Evolutionary conservation across 2,329 filamentous ascomycete species (phyloP), one percentile per base, ranked within the genome.

Genomic region (Zasmidium cellare): DNA sequence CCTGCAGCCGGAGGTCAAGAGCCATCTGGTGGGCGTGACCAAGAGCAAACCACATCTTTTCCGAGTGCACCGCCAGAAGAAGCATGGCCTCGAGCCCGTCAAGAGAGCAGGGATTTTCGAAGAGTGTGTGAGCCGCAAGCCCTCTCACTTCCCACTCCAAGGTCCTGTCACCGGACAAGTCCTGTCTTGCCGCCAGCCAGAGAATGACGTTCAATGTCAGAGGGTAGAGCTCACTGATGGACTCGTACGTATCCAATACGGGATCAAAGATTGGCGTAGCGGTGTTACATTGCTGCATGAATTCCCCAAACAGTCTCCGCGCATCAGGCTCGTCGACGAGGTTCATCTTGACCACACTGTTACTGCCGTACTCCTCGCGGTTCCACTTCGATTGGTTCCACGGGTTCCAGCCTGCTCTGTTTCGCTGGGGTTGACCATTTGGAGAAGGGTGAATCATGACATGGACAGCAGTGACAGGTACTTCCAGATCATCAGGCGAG

Each of bases 321-420:
- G 41, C 41, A 5, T 45, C 6, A 7, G 41, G 5, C 5, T 45
- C 41, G 41, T 45, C 41, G 16, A 45, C 41, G 19, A 45, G 41
- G 19, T n/a, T 14, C 19, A 7, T n/a, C 19, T 45, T 20, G 41
- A 45, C 19, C 6, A 45, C 41, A 45, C 76, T 28, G 5, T 28
- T 28, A 11, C 25, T 28, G 25, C 25, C 25, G 11, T 28, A 28
- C 11, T 28, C 25, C 11, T 28, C 25, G 11, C 25, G 25, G 25
- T 28, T 5, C 25, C 25, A 28, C 11, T 28, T 11, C 6, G 25
- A 28, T 11, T 28, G 25, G 25, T 28, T 28, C 25, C 25, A 28
- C 25, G 25, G 25, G 25, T 28, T 28, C 25, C 25, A 28, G 11
- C 25, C 25, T 6, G 25, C 25, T 11, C 5, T 28, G 25, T 28